Conservation (phyloP, 139 green algal species). For the Chlorella sp. region DNA sequence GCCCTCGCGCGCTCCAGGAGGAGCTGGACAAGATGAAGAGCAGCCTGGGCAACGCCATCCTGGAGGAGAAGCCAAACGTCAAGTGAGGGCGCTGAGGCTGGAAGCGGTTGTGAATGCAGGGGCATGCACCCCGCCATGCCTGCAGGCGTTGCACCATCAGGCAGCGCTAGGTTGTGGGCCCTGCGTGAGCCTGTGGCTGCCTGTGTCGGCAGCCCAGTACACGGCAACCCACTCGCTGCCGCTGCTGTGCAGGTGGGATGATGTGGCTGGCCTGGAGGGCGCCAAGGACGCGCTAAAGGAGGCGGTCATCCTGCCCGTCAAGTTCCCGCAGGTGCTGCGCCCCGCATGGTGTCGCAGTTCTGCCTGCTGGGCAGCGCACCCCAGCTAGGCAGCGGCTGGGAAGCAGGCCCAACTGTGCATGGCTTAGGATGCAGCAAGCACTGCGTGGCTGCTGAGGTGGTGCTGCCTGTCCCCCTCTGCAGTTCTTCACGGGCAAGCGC, state of each 20-base stretch:
- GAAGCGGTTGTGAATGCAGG: no score
- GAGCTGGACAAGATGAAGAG: constrained; percentile 88
- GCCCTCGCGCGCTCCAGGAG: constrained; percentile 6
- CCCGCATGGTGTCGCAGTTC: no score
- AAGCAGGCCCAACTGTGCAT: no score
- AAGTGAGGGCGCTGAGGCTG: constrained; percentile 65
- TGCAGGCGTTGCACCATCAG: no score
- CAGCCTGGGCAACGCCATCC: constrained; percentile 80
- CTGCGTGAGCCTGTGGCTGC: no score
- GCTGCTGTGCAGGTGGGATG: constrained; percentile 70
- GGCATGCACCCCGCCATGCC: no score
- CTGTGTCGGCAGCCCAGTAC: no score
- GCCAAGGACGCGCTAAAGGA: constrained; percentile 99
- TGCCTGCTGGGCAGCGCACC: no score
- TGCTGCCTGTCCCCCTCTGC: background rate
- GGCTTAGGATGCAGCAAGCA: background rate
- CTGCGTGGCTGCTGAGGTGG: no score
- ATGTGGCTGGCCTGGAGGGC: constrained; percentile 96
- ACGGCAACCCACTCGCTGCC: no score
- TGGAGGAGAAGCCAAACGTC: constrained; percentile 95
- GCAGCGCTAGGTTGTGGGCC: no score
- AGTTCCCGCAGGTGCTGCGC: constrained; percentile 95
- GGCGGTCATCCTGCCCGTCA: constrained; percentile 99
- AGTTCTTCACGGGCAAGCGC: constrained; percentile 99
- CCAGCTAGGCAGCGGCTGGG: no score